Percentiles rank a stretch among this genome's conserved stretches.
These are phyloP conservation scores for Rhodotorula sp. DNA, from an alignment of 1,284 basidiomycete species.

Conservation along the genomic window DNA sequence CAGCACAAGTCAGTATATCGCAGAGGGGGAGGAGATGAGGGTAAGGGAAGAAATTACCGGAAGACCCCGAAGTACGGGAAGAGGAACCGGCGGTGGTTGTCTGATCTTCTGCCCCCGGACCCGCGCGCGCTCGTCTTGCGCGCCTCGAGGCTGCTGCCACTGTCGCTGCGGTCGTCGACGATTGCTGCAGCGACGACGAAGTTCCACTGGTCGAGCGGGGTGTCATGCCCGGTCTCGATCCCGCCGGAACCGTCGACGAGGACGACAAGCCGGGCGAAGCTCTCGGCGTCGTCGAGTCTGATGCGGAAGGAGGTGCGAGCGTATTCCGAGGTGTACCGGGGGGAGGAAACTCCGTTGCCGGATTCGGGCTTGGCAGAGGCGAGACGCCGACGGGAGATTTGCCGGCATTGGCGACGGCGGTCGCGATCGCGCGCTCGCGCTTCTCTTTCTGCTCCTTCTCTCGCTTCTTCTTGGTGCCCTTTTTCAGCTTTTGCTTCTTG, in stretches of 20 bases:
- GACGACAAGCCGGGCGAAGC: neutral
- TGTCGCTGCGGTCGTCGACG: neutral
- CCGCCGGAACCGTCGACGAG: neutral
- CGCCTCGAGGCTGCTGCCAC: neutral
- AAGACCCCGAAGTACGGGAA: neutral
- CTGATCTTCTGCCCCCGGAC: neutral
- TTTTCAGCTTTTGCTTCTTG: conserved; percentile 22
- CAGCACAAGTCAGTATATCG: neutral
- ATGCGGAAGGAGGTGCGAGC: neutral
- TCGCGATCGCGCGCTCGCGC: conserved; percentile 12
- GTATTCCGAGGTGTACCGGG: too few relatives aligned
- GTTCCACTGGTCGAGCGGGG: neutral
- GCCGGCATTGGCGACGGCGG: conserved; percentile 35
- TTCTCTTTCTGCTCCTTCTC: conserved; percentile 9
- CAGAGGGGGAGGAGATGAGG: fast-evolving
- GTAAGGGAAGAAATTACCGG: neutral
- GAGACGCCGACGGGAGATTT: conserved; percentile 5
- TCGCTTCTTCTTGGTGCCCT: conserved; percentile 14
- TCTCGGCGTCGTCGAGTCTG: neutral
- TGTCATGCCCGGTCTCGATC: neutral
- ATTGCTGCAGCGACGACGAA: neutral
- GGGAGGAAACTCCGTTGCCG: too few relatives aligned
- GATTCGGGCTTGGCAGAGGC: conserved; percentile 5
- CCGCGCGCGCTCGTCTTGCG: neutral
- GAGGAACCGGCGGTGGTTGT: neutral